Evolutionary conservation across 768 basidiomycete species (phyloP).

Genomic region (Trametes coccinea): DNA sequence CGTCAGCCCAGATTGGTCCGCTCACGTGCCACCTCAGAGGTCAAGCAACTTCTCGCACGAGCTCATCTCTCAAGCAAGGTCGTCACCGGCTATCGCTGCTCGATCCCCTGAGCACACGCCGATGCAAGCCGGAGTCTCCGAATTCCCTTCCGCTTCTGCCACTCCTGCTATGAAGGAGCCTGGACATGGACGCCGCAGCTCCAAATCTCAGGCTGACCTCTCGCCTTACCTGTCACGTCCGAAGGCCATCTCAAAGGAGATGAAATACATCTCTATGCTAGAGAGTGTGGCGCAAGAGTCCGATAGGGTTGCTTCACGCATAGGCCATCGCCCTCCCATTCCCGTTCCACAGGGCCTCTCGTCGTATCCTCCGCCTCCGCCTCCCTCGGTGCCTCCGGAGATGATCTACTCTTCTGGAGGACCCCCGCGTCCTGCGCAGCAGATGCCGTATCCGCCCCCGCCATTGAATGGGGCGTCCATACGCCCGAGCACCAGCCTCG

Average conservation of each 20-base stretch:
- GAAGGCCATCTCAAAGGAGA: slow-evolving; percentile 55
- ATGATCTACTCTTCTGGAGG: slow-evolving; percentile 37
- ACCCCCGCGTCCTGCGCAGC: not conserved
- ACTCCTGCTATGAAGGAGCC: not conserved
- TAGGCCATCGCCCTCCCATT: slow-evolving; percentile 8
- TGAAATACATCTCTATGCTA: slow-evolving; percentile 70
- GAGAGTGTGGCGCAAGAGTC: slow-evolving; percentile 77
- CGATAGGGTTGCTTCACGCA: slow-evolving; percentile 46
- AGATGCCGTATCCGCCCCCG: slow-evolving; percentile 20
- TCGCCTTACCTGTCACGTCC: slow-evolving; percentile 67
- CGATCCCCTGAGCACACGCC: not conserved
- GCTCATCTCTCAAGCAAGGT: not conserved
- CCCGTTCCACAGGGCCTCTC: not conserved
- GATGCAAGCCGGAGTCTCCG: not conserved
- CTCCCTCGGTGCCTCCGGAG: slow-evolving; percentile 32
- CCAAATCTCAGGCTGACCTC: slow-evolving; percentile 58
- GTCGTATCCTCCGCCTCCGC: slow-evolving; percentile 16
- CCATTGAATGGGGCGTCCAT: slow-evolving; percentile 32
- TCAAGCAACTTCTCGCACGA: not conserved
- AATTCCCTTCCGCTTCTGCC: not conserved
- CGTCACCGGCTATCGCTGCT: slow-evolving; percentile 4
- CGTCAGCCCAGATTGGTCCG: slow-evolving; percentile 16
- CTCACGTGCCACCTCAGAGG: slow-evolving; percentile 12
- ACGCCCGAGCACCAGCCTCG: slow-evolving; percentile 40
- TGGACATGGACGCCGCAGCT: slow-evolving; percentile 37